Base-by-base conservation (phyloP, 2,329 filamentous ascomycete species). In the Fonsecaea multimorphosa region DNA sequence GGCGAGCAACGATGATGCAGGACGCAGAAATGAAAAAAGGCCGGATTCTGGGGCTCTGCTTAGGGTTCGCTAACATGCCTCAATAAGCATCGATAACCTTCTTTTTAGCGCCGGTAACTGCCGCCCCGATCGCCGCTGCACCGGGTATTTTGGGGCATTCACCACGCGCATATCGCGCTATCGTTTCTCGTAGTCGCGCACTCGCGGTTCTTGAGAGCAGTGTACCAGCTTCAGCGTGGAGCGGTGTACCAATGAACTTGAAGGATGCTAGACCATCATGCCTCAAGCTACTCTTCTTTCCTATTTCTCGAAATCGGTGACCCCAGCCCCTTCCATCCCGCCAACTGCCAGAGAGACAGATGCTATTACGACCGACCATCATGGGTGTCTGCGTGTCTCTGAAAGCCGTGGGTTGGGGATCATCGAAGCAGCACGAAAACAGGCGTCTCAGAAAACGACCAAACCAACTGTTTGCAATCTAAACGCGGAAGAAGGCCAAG, bases 261-360 rank as follows among this genome's bases (percentile, higher is more conserved):
- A 53, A 54, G 19, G 22, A 32, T 16, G 11, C 22, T 12, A 9
- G 22, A 16, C 14, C 19, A 46, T 53, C 19, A 70, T 70, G 68
- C 63, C 65, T 19, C 68, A 70, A 54, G 53, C 65, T 31, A 70
- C 31, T 32, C 65, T 70, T 22, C 46, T 70, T 22, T 65, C 59
- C 3, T 70, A 70, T 60, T 67, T 70, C 46, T 58, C 63, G 3
- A 67, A 66, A 49, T 32, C 64, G 5, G 64, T 72, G 31, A 54
- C 66, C 34, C 40, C 62, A 16, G 29, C 27, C 14, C 22, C 22
- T 5, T 19, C 54, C 19, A 22, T 36, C 22, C 40, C 34, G 22
- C 14, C 22, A 34, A 38, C 14, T 46, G 11, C 7, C 16, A 51
- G n/a, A 51, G 19, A 32, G 24, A 36, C 36, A 8, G 8, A 19